Percentiles rank a stretch among this genome's conserved stretches.
These are phyloP conservation scores for Podaxis rugospora DNA, from an alignment of 768 basidiomycete genomes.

Conservation along the genomic window DNA sequence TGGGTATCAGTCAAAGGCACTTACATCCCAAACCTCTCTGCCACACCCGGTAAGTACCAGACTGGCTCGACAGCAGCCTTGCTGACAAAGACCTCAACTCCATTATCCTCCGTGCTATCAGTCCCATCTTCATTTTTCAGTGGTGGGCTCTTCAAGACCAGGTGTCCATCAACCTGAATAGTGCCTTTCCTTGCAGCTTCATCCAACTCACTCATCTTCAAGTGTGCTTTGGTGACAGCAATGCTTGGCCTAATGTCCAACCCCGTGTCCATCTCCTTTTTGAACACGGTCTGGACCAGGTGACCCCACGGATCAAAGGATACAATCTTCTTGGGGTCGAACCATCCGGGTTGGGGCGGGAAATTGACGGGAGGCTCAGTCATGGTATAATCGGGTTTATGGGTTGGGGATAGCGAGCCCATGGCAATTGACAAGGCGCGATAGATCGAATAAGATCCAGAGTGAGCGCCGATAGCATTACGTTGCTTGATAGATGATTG, in stretches of 20 bases:
- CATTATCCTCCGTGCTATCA: slow-evolving; percentile 44
- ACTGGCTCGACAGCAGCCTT: slow-evolving; percentile 97
- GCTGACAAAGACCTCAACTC: slow-evolving; percentile 83
- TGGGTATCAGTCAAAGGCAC: slow-evolving; percentile 22
- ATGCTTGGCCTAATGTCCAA: slow-evolving; percentile 91
- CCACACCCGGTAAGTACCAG: slow-evolving; percentile 93
- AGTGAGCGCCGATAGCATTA: slow-evolving; percentile 92
- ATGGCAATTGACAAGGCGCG: slow-evolving; percentile 90
- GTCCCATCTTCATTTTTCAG: slow-evolving; percentile 62
- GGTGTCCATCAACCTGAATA: slow-evolving; percentile 73
- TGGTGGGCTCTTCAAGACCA: slow-evolving; percentile 69
- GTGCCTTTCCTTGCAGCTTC: slow-evolving; percentile 70
- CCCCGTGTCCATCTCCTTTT: slow-evolving; percentile 57
- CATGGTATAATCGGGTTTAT: slow-evolving; percentile 77
- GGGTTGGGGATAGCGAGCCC: slow-evolving; percentile 71
- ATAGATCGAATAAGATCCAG: slow-evolving; percentile 93
- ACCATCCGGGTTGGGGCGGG: slow-evolving; percentile 76
- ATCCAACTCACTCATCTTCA: slow-evolving; percentile 94
- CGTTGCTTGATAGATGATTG: slow-evolving; percentile 81
- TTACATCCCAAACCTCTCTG: slow-evolving; percentile 89
- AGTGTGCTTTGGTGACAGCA: slow-evolving; percentile 86
- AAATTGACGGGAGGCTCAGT: slow-evolving; percentile 85
- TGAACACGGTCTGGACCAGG: slow-evolving; percentile 70
- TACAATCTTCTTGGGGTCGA: slow-evolving; percentile 74
- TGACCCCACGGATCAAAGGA: slow-evolving; percentile 95